Evolutionary conservation across 495 filamentous ascomycete genomes (phyloP), one percentile per base, ranked within the genome.

Genomic region (Penicillium lagena): DNA sequence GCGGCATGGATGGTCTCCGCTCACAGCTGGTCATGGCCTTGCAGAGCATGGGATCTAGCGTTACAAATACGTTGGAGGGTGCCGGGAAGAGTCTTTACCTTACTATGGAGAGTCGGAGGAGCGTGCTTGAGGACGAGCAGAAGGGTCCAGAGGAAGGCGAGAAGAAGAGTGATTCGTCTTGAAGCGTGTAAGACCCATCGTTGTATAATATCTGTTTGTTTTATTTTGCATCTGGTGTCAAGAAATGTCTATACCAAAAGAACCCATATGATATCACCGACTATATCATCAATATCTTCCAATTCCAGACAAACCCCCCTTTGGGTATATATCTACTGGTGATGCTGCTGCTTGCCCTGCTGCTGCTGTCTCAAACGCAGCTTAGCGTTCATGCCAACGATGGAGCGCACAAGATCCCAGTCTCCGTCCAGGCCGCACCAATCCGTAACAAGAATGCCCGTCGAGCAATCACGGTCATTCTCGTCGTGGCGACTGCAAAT

Each of bases 381-480:
- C 54, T 76, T 85, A 13, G 80, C 80, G 60, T 98, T 98, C 87
- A 93, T 90, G 12, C 87, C 90, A 7, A 96, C 85, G 56, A 96
- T 82, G 62, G 86, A 84, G 53, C 86, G 79, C 34, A 94, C 82
- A 12, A 97, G 70, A 66, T 96, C 90, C 94, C 94, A 98, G 67
- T 98, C 87, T 0, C 88, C 93, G 49, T 85, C 73, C 39, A 81
- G 66, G 1, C 93, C 93, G 48, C 96, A 90, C 87, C 86, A 96
- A 62, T 98, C 93, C 38, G 82, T 89, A 28, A 97, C 87, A 22
- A 97, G 81, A 43, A 97, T 81, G 15, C 94, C 93, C n/a, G 90
- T 95, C 9, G 78, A 77, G 37, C 85, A 89, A 61, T 95, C 88
- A 9, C 87, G 85, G 15, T 47, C 69, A 47, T 55, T 73, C 60